Base-by-base conservation (phyloP, 2,329 filamentous ascomycete species). In the Paraconiothyrium sp. region DNA sequence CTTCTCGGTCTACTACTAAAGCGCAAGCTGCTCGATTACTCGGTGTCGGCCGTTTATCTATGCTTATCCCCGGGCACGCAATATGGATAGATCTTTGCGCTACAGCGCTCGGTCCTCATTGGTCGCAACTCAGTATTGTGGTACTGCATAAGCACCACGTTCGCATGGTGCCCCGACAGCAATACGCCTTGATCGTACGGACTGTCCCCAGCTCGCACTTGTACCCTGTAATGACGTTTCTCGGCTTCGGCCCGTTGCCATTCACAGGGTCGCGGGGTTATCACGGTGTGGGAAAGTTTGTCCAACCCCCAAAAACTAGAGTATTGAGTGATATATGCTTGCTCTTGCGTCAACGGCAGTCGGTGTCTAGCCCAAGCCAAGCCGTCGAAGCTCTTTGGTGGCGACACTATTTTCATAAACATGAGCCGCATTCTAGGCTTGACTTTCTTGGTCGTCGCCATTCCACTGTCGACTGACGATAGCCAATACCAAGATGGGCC, bases 11-110 rank as follows among this genome's bases (percentile, higher is more conserved):
- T 24, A n/a, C 27, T 22, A 24, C 41, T 54, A 3, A 41, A 43
- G 14, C 32, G 16, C 39, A 14, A 39, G 35, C n/a, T 44, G 11
- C 14, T 39, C 16, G 27, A n/a, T 37, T 49, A 13, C 22, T 44
- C 32, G 8, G 51, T 13, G 8, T 56, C 32, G 43, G 41, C 10
- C 10, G 14, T 41, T 41, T 9, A 27, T 41, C 30, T 27, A 7
- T 30, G 20, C 51, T 61, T 64, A 62, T 61, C 54, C 58, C 62
- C 59, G 32, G 51, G 59, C 59, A 62, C 62, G 62, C 59, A 58
- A 64, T 64, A 34, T 54, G 54, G 57, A 64, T 14, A 8, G 16
- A 35, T 11, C 11, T 55, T 58, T 46, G 58, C 62, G 62, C 48
- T 58, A 64, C 62, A 57, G 13, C 43, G 32, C 24, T 16, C 16